Evolutionary conservation across 768 basidiomycete species (phyloP), one percentile per base, ranked within the genome.

Genomic region (Naganishia antarctica): DNA sequence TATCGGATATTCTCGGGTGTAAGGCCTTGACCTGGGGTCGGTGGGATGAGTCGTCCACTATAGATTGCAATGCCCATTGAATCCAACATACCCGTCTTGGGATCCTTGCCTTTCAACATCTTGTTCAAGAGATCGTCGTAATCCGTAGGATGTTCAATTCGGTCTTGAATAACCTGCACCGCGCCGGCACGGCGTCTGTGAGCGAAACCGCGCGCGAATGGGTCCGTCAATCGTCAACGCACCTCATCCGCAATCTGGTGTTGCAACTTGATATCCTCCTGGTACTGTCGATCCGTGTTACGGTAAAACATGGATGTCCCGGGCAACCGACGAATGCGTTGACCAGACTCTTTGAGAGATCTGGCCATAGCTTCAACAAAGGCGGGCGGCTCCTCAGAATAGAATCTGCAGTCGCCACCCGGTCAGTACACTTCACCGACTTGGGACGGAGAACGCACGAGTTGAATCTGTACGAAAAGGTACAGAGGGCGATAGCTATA

Each of bases 401-500:
- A 66, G 63, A 70, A 70, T 23, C 66, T 68, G 37, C 28, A 44
- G 48, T 28, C 23, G 13, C 6, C 11, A 41, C 46, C 26, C 15
- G 12, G 41, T 23, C 23, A 26, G 31, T 37, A 21, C 13, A 16
- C 16, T 31, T 8, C 47, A 26, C n/a, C n/a, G 7, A 25, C 28
- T 28, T 44, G 16, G 18, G 3, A 53, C 53, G 16, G 3, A 1
- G 16, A 34, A 48, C 45, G 13, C 81, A 82, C 1, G 81, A 81
- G 69, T 83, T 83, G 47, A 82, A 66, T 8, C 81, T 80, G 63
- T 81, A 75, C 1, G 73, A 77, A 80, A 82, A 81, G 32, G 81
- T 76, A 66, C 80, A 82, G 21, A 80, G 74, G 1, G 81, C 78
- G 60, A 83, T 77, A 3, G 82, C 62, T 63, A 25, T 12, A 12